Evolutionary conservation across 1,139 yeast species (phyloP).

Genomic region (Yamadazyma oceani): DNA sequence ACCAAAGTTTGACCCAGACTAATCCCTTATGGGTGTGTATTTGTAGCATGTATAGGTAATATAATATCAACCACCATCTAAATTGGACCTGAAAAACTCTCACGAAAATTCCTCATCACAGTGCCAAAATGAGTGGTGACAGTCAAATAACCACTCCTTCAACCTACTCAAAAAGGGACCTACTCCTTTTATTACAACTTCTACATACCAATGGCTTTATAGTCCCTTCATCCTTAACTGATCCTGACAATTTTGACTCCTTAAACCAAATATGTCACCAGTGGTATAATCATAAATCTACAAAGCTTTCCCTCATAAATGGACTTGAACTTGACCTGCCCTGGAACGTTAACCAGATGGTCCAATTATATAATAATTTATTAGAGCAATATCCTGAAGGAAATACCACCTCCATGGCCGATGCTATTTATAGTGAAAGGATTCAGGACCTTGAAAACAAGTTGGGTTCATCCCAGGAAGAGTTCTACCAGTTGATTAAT

Average conservation of each 20-base stretch:
- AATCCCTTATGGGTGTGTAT: background rate
- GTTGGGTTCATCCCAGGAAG: conserved; percentile 12
- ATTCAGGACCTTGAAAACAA: conserved; percentile 19
- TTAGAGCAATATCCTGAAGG: conserved; percentile 19
- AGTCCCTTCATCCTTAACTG: conserved; percentile 17
- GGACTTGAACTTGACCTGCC: conserved; percentile 16
- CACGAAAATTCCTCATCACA: no score
- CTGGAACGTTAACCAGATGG: conserved; percentile 17
- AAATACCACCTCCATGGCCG: conserved; percentile 27
- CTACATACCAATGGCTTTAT: conserved; percentile 24
- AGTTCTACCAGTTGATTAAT: conserved; percentile 11
- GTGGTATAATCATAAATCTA: conserved; percentile 26
- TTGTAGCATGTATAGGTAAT: background rate
- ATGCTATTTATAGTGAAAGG: conserved; percentile 21
- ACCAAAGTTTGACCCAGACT: no score
- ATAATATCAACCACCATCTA: no score
- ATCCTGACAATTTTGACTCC: conserved; percentile 8
- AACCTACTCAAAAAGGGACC: conserved; percentile 19
- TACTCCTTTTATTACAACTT: conserved; percentile 25
- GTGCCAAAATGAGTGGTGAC: background rate
- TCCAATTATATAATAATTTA: conserved; percentile 19
- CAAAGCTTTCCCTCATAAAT: conserved; percentile 18
- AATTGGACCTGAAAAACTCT: background rate
- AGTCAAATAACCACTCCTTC: conserved; percentile 9
- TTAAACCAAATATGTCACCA: conserved; percentile 16